Conservation (phyloP, 2,329 filamentous ascomycete species). For the Penicillium sp. region DNA sequence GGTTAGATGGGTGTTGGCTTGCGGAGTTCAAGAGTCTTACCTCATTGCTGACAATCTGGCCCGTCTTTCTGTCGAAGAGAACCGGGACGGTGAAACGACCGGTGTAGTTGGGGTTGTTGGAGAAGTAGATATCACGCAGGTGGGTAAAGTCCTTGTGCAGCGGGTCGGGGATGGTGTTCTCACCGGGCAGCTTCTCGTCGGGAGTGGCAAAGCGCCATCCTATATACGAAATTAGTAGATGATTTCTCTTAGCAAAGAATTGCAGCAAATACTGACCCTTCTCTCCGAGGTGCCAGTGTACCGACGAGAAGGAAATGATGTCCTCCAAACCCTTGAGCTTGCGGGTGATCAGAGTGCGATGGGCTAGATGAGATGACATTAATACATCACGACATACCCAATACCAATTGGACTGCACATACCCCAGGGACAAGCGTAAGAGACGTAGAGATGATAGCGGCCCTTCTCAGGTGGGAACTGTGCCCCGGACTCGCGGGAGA, state of each 20-base stretch:
- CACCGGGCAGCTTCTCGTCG: constrained; percentile 61
- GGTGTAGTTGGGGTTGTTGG: constrained; percentile 67
- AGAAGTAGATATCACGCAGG: constrained; percentile 79
- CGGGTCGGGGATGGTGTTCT: constrained; percentile 56
- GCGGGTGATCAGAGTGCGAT: constrained; percentile 81
- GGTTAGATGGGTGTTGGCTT: neutral
- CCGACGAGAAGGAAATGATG: constrained; percentile 74
- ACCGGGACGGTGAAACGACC: constrained; percentile 88
- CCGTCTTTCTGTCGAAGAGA: constrained; percentile 69
- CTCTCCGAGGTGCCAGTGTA: constrained; percentile 85
- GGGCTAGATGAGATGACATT: constrained; percentile 55
- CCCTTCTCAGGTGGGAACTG: constrained; percentile 83
- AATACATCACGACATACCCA: constrained; percentile 4
- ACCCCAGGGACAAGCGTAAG: constrained; percentile 91
- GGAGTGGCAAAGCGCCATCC: constrained; percentile 81
- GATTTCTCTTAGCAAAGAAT: neutral
- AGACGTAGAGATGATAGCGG: constrained; percentile 92
- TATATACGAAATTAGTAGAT: constrained; percentile 28
- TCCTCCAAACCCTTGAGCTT: constrained; percentile 92
- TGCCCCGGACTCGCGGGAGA: constrained; percentile 70
- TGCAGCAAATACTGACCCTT: constrained; percentile 51
- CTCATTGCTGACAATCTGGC: constrained; percentile 87
- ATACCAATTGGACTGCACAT: constrained; percentile 10
- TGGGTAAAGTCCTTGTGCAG: constrained; percentile 69
- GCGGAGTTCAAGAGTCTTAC: constrained; percentile 37